phyloP scores from a whole-genome alignment of 1,284 basidiomycete species.

The Heterobasidion irregulare region DNA sequence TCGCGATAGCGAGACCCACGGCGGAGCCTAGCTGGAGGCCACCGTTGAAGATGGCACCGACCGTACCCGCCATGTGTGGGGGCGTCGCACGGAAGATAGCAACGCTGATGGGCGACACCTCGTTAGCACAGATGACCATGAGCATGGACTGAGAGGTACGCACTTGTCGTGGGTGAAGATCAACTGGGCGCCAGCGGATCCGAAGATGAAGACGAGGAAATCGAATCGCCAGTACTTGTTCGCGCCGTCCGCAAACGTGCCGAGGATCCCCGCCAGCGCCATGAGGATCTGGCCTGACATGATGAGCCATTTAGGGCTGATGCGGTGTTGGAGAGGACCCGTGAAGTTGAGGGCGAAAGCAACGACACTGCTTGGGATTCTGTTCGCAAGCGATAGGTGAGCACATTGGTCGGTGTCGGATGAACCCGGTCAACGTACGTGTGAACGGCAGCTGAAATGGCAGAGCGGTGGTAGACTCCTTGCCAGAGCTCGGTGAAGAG shows the following conservation, averaged over 20 bases:
- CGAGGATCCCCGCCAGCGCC: conserved; percentile 30
- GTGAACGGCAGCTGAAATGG: conserved; percentile 21
- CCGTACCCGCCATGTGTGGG: conserved; percentile 38
- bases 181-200: conserved; percentile 29
- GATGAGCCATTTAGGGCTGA: conserved; percentile 37
- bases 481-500: conserved; percentile 29
- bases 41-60: conserved; percentile 48
- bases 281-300: conserved; percentile 28
- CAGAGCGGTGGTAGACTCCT: conserved; percentile 24
- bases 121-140: background rate
- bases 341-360: conserved; percentile 29
- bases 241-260: conserved; percentile 31
- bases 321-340: conserved; percentile 26
- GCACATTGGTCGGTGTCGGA: conserved; percentile 1
- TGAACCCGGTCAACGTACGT: conserved; percentile 16
- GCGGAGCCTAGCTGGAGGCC: conserved; percentile 46
- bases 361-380: conserved; percentile 33
- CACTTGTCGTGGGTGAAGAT: conserved; percentile 26
- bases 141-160: conserved; percentile 11
- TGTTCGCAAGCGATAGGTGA: conserved; percentile 9
- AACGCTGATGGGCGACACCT: conserved; percentile 25
- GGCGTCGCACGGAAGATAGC: conserved; percentile 42
- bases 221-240: conserved; percentile 36
- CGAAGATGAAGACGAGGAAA: conserved; percentile 41
- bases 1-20: conserved; percentile 35